Evolutionary conservation across 2,329 filamentous ascomycete species (phyloP), one percentile per base, ranked within the genome.

Genomic region (Trichoderma atroviride): DNA sequence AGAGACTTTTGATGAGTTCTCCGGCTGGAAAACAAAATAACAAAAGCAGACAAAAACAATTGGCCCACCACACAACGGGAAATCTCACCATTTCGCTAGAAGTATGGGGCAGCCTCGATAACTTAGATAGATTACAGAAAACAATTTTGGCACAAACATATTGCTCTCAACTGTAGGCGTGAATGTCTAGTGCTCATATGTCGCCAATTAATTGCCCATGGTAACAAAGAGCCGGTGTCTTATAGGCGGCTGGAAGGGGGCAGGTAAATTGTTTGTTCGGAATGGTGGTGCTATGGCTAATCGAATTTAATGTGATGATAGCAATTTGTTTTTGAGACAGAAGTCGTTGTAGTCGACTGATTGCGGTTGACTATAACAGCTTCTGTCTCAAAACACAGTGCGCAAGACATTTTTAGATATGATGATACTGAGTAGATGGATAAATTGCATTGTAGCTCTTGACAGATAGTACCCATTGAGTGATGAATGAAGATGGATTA

Each of bases 101-200:
- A 47, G 37, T 47, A 63, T 57, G 50, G 66, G 66, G 58, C 66
- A 63, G 66, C 66, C 66, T 69, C 50, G 37, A 56, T 33, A 43
- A 55, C 43, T 43, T 61, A 35, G 65, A 31, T 61, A 68, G 22
- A 61, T 37, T 33, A 43, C 22, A 60, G 56, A 61, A 68, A 60
- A 68, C 43, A 68, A 60, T 68, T 68, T 61, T 68, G 56, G 56
- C 55, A 22, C n/a, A 68, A 68, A 55, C 43, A 60, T 43, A n/a
- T n/a, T 47, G 19, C 4, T 33, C 14, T 19, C 22, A 13, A 29
- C 19, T 57, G 40, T n/a, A 13, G 16, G 19, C 40, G 52, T 50
- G 19, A 16, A 37, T 55, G 10, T 57, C 16, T 14, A 13, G 27
- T 61, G 43, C 43, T n/a, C 16, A n/a, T 24, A n/a, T 14, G 4